Base-by-base conservation (phyloP, 306 rosid species). In the Cicer yamashitae region DNA sequence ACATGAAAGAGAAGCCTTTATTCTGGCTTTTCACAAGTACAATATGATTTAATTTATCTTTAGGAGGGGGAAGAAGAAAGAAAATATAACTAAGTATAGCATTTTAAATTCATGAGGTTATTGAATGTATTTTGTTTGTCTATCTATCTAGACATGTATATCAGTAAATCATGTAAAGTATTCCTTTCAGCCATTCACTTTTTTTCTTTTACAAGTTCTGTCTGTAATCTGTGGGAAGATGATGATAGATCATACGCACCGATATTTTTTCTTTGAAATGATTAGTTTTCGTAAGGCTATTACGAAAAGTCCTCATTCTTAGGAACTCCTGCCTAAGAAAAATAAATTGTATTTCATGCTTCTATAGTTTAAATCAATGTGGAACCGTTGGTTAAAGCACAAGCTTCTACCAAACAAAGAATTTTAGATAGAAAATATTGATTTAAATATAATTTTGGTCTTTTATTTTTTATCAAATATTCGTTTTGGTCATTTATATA, bases 101-200 rank as follows among this genome's bases (percentile, higher is more conserved):
- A 59, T 67, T 57, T 67, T 59, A 76, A 40, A 66, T 53, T 76
- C 46, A 53, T 4, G 6, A 75, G 73, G 8, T 39, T 54, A 40
- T 13, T 52, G 46, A 25, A 13, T 65, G 65, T 64, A 38, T 13
- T 39, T 30, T 30, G 37, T 30, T 53, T 41, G 37, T 30, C 37
- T 51, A 51, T 51, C 20, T 51, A 51, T 51, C 53, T 47, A 47
- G 15, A 22, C 8, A 10, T 25, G 13, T 58, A 22, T 25, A 58
- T 58, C 7, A 58, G 15, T 58, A 10, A 61, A 50, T 50, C 25
- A 34, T 59, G 10, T 20, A 30, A 4, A 56, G 13, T 56, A 56
- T 3, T 56, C 7, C 6, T 56, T 22, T 20, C 37, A 56, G 20
- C 37, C 61, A 18, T 56, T 56, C 37, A 56, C 37, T 20, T 56